Conservation (phyloP, 1,284 basidiomycete genomes). For the Wallemia hederae region DNA sequence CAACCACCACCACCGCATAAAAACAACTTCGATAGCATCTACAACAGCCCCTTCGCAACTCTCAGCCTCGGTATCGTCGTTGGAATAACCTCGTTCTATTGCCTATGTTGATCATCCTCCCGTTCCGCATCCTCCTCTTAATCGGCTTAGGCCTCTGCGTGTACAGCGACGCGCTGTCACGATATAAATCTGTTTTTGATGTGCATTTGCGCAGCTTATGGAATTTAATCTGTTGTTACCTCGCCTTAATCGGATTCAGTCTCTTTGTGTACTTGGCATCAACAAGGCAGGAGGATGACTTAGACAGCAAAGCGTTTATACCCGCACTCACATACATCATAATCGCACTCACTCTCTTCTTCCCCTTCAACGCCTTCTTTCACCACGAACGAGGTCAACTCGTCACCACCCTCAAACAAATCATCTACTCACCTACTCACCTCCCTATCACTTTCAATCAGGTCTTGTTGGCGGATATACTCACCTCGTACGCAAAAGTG, state of each 20-base stretch:
- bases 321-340: background rate
- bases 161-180: background rate
- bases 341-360: background rate
- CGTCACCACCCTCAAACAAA: slow-evolving; percentile 26
- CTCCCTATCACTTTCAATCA: slow-evolving; percentile 58
- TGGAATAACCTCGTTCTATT: background rate
- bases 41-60: background rate
- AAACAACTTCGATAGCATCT: background rate
- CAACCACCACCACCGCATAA: slow-evolving; percentile 34
- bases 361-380: background rate
- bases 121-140: background rate
- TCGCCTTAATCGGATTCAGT: background rate
- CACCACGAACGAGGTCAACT: background rate
- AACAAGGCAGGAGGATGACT: background rate
- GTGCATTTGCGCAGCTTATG: background rate
- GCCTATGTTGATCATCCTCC: background rate
- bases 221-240: background rate
- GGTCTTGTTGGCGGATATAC: slow-evolving; percentile 75
- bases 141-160: background rate
- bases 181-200: background rate
- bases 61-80: background rate
- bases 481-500: slow-evolving; percentile 90
- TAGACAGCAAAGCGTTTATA: slow-evolving; percentile 1
- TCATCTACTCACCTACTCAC: slow-evolving; percentile 32
- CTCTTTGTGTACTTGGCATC: background rate